Base-by-base conservation (phyloP, 805 yeast species). In the Saturnispora galanensis region DNA sequence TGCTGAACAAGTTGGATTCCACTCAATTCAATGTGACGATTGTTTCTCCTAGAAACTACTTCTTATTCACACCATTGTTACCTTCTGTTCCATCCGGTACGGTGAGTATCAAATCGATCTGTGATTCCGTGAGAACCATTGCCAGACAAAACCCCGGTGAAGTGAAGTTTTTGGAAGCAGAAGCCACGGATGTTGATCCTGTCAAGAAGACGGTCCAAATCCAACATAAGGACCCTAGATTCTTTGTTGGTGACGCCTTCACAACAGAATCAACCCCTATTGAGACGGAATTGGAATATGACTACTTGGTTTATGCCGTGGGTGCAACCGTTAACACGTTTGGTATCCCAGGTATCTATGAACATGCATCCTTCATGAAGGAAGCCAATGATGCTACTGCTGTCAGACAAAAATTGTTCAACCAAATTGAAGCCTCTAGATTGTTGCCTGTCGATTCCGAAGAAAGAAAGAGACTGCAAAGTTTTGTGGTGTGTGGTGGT, bases 41-140 rank as follows among this genome's bases (percentile, higher is more conserved):
- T 46, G 84, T 89, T 39, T 86, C 96, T 35, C 97, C 97, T 50
- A 79, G 97, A 70, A 90, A 89, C 72, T 90, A 86, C 71, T 88
- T 89, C 68, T 71, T 89, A 56, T 89, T 90, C 74, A 89, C 97
- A 47, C 97, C 97, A n/a, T 70, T 89, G 61, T 73, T 89, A 56
- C 97, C 97, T 39, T 84, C 95, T 21, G 84, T 90, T 54, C 95
- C 97, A 46, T 89, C 95, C 33, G 97, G 97, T 52, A 84, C 96
- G 42, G 79, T 87, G 48, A 96, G 86, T 58, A 65, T 77, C 52
- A 85, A 93, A 64, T 89, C 97, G 18, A 89, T 89, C 60, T 83
- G 87, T 66, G 97, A 89, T 64, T 96, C 97, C 30, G 87, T 90
- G 45, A 78, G 96, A 66, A 71, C 84, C 43, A 82, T 89, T 57